Evolutionary conservation across 305 asterid genomes (phyloP).

Genomic region (Fraxinus latifolia): DNA sequence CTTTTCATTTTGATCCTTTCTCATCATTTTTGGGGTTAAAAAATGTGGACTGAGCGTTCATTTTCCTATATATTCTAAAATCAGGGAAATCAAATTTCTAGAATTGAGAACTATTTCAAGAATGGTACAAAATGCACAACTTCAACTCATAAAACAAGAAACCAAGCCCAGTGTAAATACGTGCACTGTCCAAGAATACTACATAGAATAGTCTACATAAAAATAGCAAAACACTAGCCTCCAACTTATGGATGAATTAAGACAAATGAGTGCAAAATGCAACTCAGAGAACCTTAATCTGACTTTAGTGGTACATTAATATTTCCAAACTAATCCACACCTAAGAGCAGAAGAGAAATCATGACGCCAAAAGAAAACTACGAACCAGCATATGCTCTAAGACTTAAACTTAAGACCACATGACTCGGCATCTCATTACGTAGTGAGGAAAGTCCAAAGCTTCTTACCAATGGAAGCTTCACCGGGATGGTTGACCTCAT

Average conservation of each 20-base stretch:
- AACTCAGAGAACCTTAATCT: slow-evolving; percentile 29
- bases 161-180: slow-evolving; percentile 29
- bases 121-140: slow-evolving; percentile 17
- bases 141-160: slow-evolving; percentile 20
- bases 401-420: slow-evolving; percentile 20
- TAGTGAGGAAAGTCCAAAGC: slow-evolving; percentile 87
- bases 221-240: slow-evolving; percentile 24
- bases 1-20: not conserved
- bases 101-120: not conserved
- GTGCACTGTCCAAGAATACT: slow-evolving; percentile 42
- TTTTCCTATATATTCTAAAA: not conserved
- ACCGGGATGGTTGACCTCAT: slow-evolving; percentile 75
- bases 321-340: slow-evolving; percentile 51
- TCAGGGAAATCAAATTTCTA: not conserved
- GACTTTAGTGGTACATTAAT: slow-evolving; percentile 18
- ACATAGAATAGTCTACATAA: slow-evolving; percentile 27
- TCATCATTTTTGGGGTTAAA: not conserved
- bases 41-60: not conserved
- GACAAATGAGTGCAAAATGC: slow-evolving; percentile 6
- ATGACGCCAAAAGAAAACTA: slow-evolving; percentile 17
- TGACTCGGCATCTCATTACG: slow-evolving; percentile 34
- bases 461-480: slow-evolving; percentile 85
- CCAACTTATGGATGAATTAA: slow-evolving; percentile 21
- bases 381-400: slow-evolving; percentile 10
- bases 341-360: slow-evolving; percentile 28